Conservation (phyloP, 495 filamentous ascomycete species). For the Xylaria longipes region DNA sequence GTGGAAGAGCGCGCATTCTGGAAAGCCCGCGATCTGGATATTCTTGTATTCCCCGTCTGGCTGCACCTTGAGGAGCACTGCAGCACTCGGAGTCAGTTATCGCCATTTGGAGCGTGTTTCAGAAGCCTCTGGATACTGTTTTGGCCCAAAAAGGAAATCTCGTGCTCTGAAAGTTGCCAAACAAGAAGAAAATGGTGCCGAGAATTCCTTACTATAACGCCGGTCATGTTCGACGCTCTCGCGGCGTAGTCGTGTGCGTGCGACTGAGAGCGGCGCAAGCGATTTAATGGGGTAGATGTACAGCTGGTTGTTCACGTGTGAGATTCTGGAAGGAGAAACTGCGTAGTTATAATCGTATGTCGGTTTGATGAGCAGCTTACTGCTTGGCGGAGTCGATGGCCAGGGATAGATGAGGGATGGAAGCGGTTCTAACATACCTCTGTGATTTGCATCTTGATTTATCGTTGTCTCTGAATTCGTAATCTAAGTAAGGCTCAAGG, state of each 20-base stretch:
- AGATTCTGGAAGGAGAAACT: neutral
- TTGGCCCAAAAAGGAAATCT: too few species aligned
- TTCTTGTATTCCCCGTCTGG: conserved; percentile 48
- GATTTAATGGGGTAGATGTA: conserved; percentile 92
- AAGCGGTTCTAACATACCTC: conserved; percentile 26
- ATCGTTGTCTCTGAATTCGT: neutral
- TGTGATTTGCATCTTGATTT: conserved; percentile 33
- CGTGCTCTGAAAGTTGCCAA: too few species aligned
- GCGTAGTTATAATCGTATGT: neutral
- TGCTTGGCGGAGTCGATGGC: neutral
- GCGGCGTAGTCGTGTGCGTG: conserved; percentile 61
- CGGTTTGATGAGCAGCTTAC: neutral
- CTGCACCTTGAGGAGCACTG: conserved; percentile 63
- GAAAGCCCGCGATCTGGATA: conserved; percentile 70
- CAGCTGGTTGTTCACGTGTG: conserved; percentile 57
- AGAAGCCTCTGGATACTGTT: too few species aligned
- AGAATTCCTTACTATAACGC: too few species aligned
- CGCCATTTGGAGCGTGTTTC: too few species aligned
- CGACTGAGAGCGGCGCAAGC: conserved; percentile 68
- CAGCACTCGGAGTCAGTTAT: too few species aligned
- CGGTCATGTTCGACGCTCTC: conserved; percentile 79
- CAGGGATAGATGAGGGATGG: conserved; percentile 15
- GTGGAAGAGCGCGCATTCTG: conserved; percentile 71
- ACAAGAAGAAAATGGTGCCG: too few species aligned
- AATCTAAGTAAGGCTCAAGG: neutral